Conservation (phyloP, 2,329 filamentous ascomycete species). For the Talaromyces sp. region DNA sequence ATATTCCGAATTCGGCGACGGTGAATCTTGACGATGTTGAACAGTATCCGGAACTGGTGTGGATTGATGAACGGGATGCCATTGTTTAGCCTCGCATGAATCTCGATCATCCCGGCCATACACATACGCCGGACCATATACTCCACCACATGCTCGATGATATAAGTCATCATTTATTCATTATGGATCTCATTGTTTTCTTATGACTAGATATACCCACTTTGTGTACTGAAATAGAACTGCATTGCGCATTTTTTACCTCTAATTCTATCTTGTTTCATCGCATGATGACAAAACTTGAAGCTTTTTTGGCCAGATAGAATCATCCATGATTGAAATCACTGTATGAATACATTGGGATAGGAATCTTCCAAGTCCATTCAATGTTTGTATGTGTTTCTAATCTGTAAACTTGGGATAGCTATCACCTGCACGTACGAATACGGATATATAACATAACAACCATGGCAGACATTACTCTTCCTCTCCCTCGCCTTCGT, state of each 20-base stretch:
- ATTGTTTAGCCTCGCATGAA: neutral
- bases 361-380: neutral
- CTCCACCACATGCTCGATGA: neutral
- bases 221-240: conserved; percentile 11
- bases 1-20: conserved; percentile 13
- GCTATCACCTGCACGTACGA: too few species aligned
- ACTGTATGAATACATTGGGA: neutral
- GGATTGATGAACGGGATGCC: conserved; percentile 14
- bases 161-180: neutral
- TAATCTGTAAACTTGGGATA: neutral
- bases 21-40: conserved; percentile 14
- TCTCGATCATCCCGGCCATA: neutral
- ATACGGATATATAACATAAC: neutral
- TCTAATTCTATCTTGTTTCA: neutral
- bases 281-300: neutral
- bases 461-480: neutral
- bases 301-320: neutral
- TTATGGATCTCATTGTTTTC: conserved; percentile 3
- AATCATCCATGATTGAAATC: neutral
- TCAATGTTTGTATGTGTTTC: too few species aligned
- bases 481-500: neutral
- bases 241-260: conserved; percentile 8
- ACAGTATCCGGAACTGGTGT: conserved; percentile 11
- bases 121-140: neutral
- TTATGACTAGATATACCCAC: conserved; percentile 14